Conservation (phyloP, 192 early-diverging fungal genomes). For the Backusella psychrophila region DNA sequence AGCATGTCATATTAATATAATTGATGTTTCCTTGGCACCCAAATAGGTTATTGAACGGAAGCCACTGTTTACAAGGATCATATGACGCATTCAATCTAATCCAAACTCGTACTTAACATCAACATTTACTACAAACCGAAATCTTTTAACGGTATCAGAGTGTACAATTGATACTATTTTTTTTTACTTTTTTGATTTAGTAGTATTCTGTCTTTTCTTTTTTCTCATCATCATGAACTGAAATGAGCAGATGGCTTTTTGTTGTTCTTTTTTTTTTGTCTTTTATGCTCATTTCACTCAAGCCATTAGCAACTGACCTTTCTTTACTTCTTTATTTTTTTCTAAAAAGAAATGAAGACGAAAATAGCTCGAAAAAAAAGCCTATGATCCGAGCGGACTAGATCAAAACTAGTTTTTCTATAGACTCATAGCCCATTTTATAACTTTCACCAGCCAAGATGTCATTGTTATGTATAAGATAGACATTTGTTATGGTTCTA, state of each 20-base stretch:
- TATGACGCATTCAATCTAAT: not conserved
- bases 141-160: not conserved
- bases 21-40: conserved; percentile 3
- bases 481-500: not conserved
- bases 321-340: not conserved
- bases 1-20: not conserved
- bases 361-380: not conserved
- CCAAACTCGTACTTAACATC: not conserved
- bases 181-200: not conserved
- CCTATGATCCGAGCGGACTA: not conserved
- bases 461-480: not conserved
- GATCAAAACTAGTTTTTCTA: not conserved
- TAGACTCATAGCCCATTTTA: not conserved
- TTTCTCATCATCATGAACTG: not conserved
- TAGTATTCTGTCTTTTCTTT: not conserved
- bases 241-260: not conserved
- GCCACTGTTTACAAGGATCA: not conserved
- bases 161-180: not conserved
- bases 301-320: not conserved
- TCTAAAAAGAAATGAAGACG: not conserved
- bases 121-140: not conserved
- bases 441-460: not conserved
- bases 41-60: not conserved
- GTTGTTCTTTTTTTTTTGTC: not conserved
- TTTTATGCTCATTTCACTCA: not conserved